Conservation (phyloP, 176 grass and related monocot genomes). For the Paspalum vaginatum region DNA sequence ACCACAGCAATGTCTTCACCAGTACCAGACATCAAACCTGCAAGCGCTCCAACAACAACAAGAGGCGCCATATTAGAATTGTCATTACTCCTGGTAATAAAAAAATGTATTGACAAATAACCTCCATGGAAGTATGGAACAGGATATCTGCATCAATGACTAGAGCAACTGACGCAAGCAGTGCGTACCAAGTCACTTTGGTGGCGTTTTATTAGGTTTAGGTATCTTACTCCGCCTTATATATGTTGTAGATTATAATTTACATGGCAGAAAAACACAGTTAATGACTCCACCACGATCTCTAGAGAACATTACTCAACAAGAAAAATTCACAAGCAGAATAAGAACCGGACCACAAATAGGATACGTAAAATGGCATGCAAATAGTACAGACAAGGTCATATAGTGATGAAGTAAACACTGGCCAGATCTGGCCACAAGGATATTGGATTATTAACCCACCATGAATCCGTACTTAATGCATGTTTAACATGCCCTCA, state of each 20-base stretch:
- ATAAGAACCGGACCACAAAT: neutral
- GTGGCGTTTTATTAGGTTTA: neutral
- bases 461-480: neutral
- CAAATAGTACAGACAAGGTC: neutral
- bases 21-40: constrained; percentile 25
- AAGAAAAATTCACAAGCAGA: neutral
- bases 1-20: constrained; percentile 1
- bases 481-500: neutral
- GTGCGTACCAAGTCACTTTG: neutral
- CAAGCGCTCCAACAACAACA: neutral
- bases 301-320: neutral
- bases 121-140: neutral
- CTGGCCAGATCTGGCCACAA: neutral
- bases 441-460: neutral
- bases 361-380: neutral
- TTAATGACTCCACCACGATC: neutral
- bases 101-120: neutral
- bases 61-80: neutral
- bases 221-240: neutral
- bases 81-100: no score
- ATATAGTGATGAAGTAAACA: neutral
- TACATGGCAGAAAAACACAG: neutral
- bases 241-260: neutral
- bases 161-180: neutral
- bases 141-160: neutral